Base-by-base conservation (phyloP, 257 asterid species). In the Salvia splendens region DNA sequence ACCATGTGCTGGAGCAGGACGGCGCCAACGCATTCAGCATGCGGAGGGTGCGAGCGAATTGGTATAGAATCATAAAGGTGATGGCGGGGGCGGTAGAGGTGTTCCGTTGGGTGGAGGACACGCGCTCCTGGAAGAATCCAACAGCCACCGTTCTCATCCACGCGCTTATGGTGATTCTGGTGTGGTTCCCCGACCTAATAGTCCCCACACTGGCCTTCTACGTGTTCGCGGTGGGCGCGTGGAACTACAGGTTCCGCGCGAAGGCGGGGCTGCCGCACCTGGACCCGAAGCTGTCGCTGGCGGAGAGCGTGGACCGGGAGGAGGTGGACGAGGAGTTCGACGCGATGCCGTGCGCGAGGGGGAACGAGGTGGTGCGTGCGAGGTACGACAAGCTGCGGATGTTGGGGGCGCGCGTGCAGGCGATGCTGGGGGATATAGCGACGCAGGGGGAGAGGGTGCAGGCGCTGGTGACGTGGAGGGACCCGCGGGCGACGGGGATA, bases 401-500 rank as follows among this genome's bases (percentile, higher is more conserved):
- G 86, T 59, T 92, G 6, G 96, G 96, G 11, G 95, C 88, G 4
- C 95, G 98, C 0, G 91, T 84, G 12, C 98, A 89, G 53, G 78
- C 86, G 1, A 57, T 89, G 16, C 53, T 92, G 73, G 98, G 98
- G 0, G 96, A 89, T 30, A 12, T 92, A 0, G 98, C 98, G 17
- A 84, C 93, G 6, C 98, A 92, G 53, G 95, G 96, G 1, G 98
- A 92, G 62, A 79, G 98, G 0, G 71, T 81, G 65, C 96, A 89
- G 24, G 96, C 98, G 9, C 73, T 92, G 69, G 95, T 92, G 79
- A 80, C 85, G 16, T 92, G 98, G 98, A 68, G 84, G 7, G 98
- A 92, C 73, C 97, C 98, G 0, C 95, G 96, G 8, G 98, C 98
- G 32, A 92, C 98, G 12, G 95, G 92, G 75, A 89, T 92, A 3